These are phyloP conservation scores for Amorphotheca resinae DNA, from an alignment of 495 filamentous ascomycete species.

Conservation along the genomic window DNA sequence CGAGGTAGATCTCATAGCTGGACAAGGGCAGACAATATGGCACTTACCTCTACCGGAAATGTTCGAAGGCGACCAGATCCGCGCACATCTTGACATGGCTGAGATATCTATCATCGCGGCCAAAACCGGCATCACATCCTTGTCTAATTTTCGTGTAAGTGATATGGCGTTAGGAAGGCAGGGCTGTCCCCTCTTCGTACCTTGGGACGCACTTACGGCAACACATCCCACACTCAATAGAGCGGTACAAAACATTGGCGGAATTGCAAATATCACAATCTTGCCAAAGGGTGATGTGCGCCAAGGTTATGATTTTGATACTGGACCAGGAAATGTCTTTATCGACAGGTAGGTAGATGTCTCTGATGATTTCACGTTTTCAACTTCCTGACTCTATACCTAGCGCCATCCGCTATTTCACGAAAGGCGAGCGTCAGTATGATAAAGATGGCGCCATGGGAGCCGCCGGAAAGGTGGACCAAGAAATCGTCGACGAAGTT, in stretches of 20 bases:
- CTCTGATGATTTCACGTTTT: too few relatives aligned
- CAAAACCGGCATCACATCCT: constrained; percentile 28
- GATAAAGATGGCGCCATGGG: too few relatives aligned
- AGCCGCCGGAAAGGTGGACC: too few relatives aligned
- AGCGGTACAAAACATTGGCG: constrained; percentile 35
- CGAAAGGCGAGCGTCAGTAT: too few relatives aligned
- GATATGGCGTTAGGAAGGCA: constrained; percentile 31
- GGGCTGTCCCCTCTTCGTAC: constrained; percentile 29
- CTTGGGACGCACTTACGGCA: constrained; percentile 30
- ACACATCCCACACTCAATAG: constrained; percentile 33
- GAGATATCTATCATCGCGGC: constrained; percentile 29
- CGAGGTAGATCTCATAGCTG: constrained; percentile 20
- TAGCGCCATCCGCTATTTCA: too few relatives aligned
- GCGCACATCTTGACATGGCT: constrained; percentile 26
- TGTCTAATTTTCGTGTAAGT: constrained; percentile 31
- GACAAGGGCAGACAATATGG: constrained; percentile 22
- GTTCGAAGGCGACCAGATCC: constrained; percentile 21
- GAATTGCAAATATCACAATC: too few relatives aligned
- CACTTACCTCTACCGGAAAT: constrained; percentile 18
- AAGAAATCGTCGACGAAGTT: too few relatives aligned
- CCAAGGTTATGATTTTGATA: constrained; percentile 26
- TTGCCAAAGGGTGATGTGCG: constrained; percentile 32
- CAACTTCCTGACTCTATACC: too few relatives aligned
- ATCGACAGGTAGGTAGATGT: too few relatives aligned
- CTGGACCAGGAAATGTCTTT: too few relatives aligned